Percentiles rank a stretch among this genome's conserved stretches.
Evolutionary conservation across 31 red algal genomes (phyloP).

Genomic region (Porphyra umbilicalis): DNA sequence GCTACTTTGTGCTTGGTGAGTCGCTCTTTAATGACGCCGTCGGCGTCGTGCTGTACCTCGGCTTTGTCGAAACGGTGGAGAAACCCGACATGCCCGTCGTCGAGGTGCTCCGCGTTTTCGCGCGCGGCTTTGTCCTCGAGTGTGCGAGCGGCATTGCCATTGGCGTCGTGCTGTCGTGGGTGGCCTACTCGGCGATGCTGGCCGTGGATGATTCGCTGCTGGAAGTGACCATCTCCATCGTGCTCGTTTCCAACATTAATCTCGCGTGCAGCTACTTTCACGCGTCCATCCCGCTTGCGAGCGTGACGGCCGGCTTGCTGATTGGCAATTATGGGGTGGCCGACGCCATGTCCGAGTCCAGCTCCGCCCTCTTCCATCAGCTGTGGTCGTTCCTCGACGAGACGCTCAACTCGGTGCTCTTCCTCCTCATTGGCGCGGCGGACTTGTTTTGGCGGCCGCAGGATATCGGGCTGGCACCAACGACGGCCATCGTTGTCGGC

Average conservation of each 20-base stretch:
- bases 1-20: slow-evolving; percentile 88
- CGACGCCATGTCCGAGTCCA: slow-evolving; percentile 52
- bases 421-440: slow-evolving; percentile 75
- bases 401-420: slow-evolving; percentile 92
- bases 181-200: slow-evolving; percentile 73
- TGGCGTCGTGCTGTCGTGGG: slow-evolving; percentile 69
- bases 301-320: slow-evolving; percentile 79
- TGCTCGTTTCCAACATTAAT: slow-evolving; percentile 88
- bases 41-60: slow-evolving; percentile 80
- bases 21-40: slow-evolving; percentile 96
- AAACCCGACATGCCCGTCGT: slow-evolving; percentile 23
- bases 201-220: slow-evolving; percentile 75
- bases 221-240: slow-evolving; percentile 83
- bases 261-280: slow-evolving; percentile 71
- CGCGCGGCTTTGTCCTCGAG: slow-evolving; percentile 48
- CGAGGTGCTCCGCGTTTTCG: slow-evolving; percentile 16
- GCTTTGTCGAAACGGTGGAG: slow-evolving; percentile 32
- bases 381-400: slow-evolving; percentile 95
- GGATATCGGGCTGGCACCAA: slow-evolving; percentile 39
- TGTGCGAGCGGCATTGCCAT: slow-evolving; percentile 54
- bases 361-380: slow-evolving; percentile 51
- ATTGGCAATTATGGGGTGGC: slow-evolving; percentile 85
- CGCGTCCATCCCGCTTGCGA: slow-evolving; percentile 88
- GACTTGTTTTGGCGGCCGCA: slow-evolving; percentile 72
- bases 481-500: slow-evolving; percentile 33